A percentile compares a stretch with the other conserved stretches of the same genome.
phyloP scores from a whole-genome alignment of 768 basidiomycete species.

The Infundibulicybe gibba region DNA sequence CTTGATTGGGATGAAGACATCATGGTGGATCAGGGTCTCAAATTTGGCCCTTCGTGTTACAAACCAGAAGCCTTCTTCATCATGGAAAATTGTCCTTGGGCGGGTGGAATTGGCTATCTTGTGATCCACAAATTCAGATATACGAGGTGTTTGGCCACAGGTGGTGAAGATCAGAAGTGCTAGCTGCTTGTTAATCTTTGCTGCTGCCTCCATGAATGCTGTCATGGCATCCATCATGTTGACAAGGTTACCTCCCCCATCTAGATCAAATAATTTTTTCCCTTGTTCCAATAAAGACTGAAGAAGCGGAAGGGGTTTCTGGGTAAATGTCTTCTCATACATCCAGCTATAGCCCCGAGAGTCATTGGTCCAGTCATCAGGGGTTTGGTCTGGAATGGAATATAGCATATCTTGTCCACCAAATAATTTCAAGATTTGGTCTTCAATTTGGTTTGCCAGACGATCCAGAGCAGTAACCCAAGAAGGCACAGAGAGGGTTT shows the following conservation, averaged over 20 bases:
- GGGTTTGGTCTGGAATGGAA: not conserved
- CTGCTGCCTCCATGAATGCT: not conserved
- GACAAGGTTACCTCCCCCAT: not conserved
- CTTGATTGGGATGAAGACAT: conserved; percentile 12
- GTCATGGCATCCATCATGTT: not conserved
- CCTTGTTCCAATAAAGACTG: not conserved
- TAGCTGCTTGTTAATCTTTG: not conserved
- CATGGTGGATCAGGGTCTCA: conserved; percentile 4
- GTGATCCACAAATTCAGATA: not conserved
- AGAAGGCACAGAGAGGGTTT: not conserved
- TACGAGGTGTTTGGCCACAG: not conserved
- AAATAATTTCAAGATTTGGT: not conserved
- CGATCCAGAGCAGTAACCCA: not conserved
- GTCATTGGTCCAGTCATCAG: not conserved
- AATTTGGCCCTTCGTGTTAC: conserved; percentile 10
- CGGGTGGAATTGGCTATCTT: not conserved
- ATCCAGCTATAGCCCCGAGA: conserved; percentile 1
- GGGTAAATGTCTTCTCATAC: not conserved
- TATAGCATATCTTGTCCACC: not conserved
- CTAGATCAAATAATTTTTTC: not conserved
- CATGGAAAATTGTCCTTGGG: not conserved
- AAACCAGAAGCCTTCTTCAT: conserved; percentile 3
- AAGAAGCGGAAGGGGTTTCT: not conserved
- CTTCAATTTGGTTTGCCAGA: not conserved
- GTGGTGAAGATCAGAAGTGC: not conserved